phyloP scores from a whole-genome alignment of 164 flowering plant species.

The Aristolochia fimbriata region DNA sequence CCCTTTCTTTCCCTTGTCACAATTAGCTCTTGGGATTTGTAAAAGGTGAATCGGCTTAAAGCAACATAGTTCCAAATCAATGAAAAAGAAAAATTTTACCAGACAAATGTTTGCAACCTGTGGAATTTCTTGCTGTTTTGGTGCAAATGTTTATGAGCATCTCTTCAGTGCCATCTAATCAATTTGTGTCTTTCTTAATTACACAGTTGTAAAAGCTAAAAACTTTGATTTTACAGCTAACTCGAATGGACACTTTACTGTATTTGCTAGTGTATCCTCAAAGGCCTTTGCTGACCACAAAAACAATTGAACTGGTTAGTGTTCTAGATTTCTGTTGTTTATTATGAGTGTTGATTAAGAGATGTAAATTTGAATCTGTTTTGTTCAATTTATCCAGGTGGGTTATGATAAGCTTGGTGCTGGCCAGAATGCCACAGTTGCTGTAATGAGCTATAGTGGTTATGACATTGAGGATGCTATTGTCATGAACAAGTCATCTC shows the following conservation, averaged over 20 bases:
- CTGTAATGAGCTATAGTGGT: slow-evolving; percentile 99
- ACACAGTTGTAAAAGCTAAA: no score
- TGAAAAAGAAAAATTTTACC: no score
- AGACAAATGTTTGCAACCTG: no score
- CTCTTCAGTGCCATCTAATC: no score
- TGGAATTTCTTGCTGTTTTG: no score
- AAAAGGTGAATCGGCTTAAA: no score
- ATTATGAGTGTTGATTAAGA: neutral
- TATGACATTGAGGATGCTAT: slow-evolving; percentile 99
- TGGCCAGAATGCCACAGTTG: slow-evolving; percentile 98
- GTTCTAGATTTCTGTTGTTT: slow-evolving; percentile 3
- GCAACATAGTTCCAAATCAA: no score
- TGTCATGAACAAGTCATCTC: slow-evolving; percentile 95
- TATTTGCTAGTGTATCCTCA: slow-evolving; percentile 96
- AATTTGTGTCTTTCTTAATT: no score
- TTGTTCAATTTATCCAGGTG: slow-evolving; percentile 34
- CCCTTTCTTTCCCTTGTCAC: no score
- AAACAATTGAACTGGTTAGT: slow-evolving; percentile 89
- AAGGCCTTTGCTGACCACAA: slow-evolving; percentile 86
- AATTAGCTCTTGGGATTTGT: no score
- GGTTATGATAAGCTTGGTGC: slow-evolving; percentile 95
- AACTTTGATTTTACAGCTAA: slow-evolving; percentile 29
- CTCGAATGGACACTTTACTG: slow-evolving; percentile 79
- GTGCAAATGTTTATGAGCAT: no score
- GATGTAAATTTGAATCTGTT: slow-evolving; percentile 1